These are phyloP conservation scores for Kodamaea fukazawae DNA, from an alignment of 805 yeast genomes.

Conservation along the genomic window DNA sequence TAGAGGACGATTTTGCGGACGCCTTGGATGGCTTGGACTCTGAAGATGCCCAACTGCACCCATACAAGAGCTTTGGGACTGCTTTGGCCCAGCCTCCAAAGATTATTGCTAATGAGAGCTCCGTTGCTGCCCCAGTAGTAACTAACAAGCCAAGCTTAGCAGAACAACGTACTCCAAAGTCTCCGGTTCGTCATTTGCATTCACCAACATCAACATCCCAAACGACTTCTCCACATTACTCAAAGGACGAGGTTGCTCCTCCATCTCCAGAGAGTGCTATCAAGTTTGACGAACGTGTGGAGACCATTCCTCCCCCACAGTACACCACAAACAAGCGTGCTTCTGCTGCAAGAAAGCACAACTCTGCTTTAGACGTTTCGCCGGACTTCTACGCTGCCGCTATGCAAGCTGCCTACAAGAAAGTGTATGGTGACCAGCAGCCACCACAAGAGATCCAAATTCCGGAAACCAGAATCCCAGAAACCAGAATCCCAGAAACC, in stretches of 20 bases:
- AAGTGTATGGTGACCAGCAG: slow-evolving; percentile 19
- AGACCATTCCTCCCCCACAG: slow-evolving; percentile 31
- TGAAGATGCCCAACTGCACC: not conserved
- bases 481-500: not conserved
- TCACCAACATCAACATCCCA: slow-evolving; percentile 5
- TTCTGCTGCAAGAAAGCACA: not conserved
- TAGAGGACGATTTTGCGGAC: slow-evolving; percentile 8
- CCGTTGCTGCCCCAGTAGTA: slow-evolving; percentile 7
- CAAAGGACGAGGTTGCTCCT: slow-evolving; percentile 4
- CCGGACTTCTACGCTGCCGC: slow-evolving; percentile 23
- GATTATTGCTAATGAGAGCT: slow-evolving; percentile 8
- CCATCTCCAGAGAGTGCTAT: slow-evolving; percentile 33
- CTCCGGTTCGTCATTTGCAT: slow-evolving; percentile 3
- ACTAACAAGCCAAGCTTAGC: no score
- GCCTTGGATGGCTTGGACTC: slow-evolving; percentile 6
- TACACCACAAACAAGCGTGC: slow-evolving; percentile 1
- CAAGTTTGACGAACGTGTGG: slow-evolving; percentile 36
- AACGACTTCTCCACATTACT: no score
- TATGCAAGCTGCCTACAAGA: slow-evolving; percentile 23
- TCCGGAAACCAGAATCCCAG: not conserved
- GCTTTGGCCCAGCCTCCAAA: slow-evolving; percentile 12
- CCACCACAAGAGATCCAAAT: not conserved
- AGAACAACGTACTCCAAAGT: slow-evolving; percentile 1
- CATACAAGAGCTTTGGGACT: not conserved
- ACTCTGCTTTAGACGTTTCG: slow-evolving; percentile 10